Conservation (phyloP, 1,284 basidiomycete genomes). For the Pseudozyma sp. region DNA sequence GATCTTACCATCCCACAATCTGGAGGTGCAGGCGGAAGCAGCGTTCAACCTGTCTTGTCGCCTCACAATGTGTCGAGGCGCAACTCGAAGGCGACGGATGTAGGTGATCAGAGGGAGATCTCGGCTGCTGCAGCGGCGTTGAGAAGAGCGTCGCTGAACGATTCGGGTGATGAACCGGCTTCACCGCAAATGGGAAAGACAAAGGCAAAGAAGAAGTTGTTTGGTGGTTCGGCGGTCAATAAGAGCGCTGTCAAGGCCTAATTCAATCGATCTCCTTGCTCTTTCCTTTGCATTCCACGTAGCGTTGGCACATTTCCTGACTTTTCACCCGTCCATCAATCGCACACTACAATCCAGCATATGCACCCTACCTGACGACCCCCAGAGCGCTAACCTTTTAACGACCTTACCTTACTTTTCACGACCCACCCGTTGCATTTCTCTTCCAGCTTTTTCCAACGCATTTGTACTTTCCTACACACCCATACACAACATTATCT, state of each 20-base stretch:
- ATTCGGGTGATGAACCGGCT: conserved; percentile 18
- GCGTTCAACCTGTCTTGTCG: conserved; percentile 35
- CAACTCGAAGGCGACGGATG: conserved; percentile 36
- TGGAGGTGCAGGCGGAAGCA: conserved; percentile 15
- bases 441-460: neutral
- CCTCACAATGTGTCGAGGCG: conserved; percentile 43
- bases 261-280: neutral
- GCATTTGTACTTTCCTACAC: conserved; percentile 24
- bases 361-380: neutral
- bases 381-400: neutral
- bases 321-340: neutral
- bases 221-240: conserved; percentile 41
- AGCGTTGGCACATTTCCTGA: neutral
- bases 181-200: conserved; percentile 20
- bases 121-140: conserved; percentile 49
- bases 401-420: conserved; percentile 6
- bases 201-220: conserved; percentile 48
- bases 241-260: conserved; percentile 37
- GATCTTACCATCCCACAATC: conserved; percentile 49
- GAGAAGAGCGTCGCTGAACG: conserved; percentile 22
- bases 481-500: too few relatives aligned
- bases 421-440: neutral
- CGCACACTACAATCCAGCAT: neutral
- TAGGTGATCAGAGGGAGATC: conserved; percentile 43
- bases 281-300: neutral